Evolutionary conservation across 805 yeast species (phyloP).

Genomic region (Ogataea methylovora): DNA sequence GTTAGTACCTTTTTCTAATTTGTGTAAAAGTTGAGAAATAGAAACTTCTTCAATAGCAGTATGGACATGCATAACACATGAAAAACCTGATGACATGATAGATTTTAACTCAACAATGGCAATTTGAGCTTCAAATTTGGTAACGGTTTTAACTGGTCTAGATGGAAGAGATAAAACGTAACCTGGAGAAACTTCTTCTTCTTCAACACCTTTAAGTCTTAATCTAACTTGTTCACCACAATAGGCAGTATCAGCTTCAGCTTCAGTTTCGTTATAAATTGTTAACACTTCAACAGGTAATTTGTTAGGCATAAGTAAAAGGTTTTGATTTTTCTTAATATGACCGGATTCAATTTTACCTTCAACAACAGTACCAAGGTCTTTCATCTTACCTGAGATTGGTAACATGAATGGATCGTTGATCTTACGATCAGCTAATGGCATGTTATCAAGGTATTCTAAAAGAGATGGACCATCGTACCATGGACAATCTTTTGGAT

Average conservation of each 20-base stretch:
- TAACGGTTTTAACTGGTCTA: constrained; percentile 86
- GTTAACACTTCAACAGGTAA: constrained; percentile 75
- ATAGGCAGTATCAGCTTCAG: constrained; percentile 80
- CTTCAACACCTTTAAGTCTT: constrained; percentile 91
- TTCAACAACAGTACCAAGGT: constrained; percentile 94
- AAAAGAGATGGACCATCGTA: constrained; percentile 87
- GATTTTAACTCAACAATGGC: constrained; percentile 96
- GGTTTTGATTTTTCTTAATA: constrained; percentile 66
- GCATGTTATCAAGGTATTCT: constrained; percentile 81
- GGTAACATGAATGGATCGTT: constrained; percentile 98
- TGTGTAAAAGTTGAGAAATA: constrained; percentile 76
- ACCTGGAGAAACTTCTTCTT: constrained; percentile 90
- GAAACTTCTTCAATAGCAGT: constrained; percentile 96
- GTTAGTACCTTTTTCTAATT: constrained; percentile 94
- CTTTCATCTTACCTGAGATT: constrained; percentile 89
- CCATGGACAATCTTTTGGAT: constrained; percentile 77
- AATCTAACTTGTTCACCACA: constrained; percentile 98
- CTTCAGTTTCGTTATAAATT: constrained; percentile 92
- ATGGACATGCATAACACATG: constrained; percentile 98
- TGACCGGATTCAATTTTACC: constrained; percentile 98
- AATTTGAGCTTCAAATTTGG: constrained; percentile 89
- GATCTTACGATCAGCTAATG: constrained; percentile 74
- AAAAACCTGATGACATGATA: constrained; percentile 88
- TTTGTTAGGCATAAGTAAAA: constrained; percentile 91
- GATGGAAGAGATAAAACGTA: constrained; percentile 81